Conservation (phyloP, 495 filamentous ascomycete genomes). For the Viridothelium virens region DNA sequence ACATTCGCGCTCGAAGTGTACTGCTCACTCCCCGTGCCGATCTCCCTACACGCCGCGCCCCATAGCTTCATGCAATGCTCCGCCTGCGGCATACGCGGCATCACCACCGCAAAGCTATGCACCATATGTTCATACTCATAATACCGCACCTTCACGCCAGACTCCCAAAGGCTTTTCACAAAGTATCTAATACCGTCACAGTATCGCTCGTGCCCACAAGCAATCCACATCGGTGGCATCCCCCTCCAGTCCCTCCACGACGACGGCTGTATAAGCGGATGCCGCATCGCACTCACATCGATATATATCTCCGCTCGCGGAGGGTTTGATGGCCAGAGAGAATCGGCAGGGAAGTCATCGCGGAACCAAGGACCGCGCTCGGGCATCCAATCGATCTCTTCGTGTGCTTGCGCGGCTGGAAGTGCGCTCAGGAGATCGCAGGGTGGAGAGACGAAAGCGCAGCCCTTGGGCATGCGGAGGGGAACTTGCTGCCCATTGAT, state of each 20-base stretch:
- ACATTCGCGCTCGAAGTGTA: not conserved
- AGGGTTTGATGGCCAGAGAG: not conserved
- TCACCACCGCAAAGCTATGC: conserved; percentile 4
- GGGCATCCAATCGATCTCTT: conserved; percentile 4
- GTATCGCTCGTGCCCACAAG: conserved; percentile 5
- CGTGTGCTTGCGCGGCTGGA: not conserved
- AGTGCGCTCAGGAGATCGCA: not conserved
- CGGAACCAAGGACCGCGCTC: conserved; percentile 5
- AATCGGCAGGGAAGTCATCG: conserved; percentile 4
- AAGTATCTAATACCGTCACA: conserved; percentile 1
- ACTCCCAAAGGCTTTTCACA: not conserved
- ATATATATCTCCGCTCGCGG: conserved; percentile 3
- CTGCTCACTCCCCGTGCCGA: not conserved
- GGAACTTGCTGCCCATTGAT: not conserved
- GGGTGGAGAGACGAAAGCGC: conserved; percentile 3
- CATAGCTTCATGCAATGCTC: conserved; percentile 9
- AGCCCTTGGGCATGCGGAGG: not conserved
- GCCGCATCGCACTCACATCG: not conserved
- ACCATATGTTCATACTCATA: conserved; percentile 4
- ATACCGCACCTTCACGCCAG: not conserved
- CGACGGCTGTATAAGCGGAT: conserved; percentile 6
- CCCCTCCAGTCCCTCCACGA: not conserved
- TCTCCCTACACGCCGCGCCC: not conserved
- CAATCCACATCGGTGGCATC: conserved; percentile 4
- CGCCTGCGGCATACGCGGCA: not conserved